These are phyloP conservation scores for Xylariaceae sp. DNA, from an alignment of 2,329 filamentous ascomycete genomes.

Conservation along the genomic window DNA sequence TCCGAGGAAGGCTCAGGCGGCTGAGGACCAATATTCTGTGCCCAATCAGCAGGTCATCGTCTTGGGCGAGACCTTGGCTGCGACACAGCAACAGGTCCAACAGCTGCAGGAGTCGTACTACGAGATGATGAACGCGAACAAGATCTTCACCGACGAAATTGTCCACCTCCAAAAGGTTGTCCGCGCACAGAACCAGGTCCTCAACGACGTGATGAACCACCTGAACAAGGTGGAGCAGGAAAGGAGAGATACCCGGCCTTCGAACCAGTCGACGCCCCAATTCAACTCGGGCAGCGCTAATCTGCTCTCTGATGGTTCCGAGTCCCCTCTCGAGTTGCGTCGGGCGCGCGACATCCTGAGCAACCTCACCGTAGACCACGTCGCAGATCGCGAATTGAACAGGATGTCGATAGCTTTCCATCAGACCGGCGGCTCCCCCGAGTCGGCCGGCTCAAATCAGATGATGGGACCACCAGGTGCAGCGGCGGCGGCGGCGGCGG, in stretches of 20 bases:
- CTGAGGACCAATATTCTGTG: slow-evolving; percentile 61
- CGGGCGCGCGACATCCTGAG: slow-evolving; percentile 50
- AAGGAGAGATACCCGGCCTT: slow-evolving; percentile 33
- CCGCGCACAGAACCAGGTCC: slow-evolving; percentile 49
- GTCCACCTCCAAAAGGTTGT: slow-evolving; percentile 53
- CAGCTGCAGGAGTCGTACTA: slow-evolving; percentile 77
- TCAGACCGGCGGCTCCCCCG: slow-evolving; percentile 43
- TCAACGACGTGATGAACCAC: slow-evolving; percentile 50
- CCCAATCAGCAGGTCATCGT: slow-evolving; percentile 84
- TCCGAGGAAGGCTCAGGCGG: slow-evolving; percentile 62
- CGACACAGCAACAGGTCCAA: slow-evolving; percentile 88
- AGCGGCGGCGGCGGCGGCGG: too few species aligned
- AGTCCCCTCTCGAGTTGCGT: slow-evolving; percentile 43
- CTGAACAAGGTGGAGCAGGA: slow-evolving; percentile 42
- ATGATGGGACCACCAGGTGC: slow-evolving; percentile 50
- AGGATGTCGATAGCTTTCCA: slow-evolving; percentile 45
- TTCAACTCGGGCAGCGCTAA: slow-evolving; percentile 32
- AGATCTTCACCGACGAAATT: slow-evolving; percentile 55
- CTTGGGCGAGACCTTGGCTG: slow-evolving; percentile 78
- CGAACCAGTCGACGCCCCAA: slow-evolving; percentile 30
- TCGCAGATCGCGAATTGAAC: slow-evolving; percentile 48
- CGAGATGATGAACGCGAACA: slow-evolving; percentile 61
- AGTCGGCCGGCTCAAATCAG: slow-evolving; percentile 39
- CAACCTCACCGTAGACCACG: slow-evolving; percentile 42
- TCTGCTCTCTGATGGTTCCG: slow-evolving; percentile 36